Evolutionary conservation across 2,329 filamentous ascomycete genomes (phyloP), one percentile per base, ranked within the genome.

Genomic region (Rutstroemia sp.): DNA sequence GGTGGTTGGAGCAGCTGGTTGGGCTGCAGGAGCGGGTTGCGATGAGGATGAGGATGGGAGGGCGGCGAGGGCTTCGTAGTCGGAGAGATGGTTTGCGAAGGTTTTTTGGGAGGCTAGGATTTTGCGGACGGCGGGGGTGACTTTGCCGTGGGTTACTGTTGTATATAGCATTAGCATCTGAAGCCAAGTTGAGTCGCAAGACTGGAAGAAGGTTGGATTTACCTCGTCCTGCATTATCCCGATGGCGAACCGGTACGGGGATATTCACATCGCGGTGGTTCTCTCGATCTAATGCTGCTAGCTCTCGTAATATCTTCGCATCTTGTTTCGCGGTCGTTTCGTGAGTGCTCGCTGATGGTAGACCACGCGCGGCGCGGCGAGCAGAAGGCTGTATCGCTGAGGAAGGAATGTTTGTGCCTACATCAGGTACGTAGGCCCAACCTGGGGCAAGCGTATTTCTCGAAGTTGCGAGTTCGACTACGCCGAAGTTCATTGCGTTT

Each of bases 351-450:
- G 75, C 74, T 50, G 73, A 75, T 4, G 76, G 76, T 58, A 78
- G 71, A 51, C 72, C 65, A 60, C 87, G 80, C 30, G 30, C 30
- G 19, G 82, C 84, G 66, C 90, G 87, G 60, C 87, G 80, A 76
- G 79, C 81, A 61, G 75, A 72, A 57, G 74, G 77, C 61, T 76
- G 72, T 65, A 64, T 77, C 52, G 76, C 69, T 51, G 75, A 70
- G 63, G 79, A 78, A 9, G 82, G 77, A 12, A 80, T 78, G 55
- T 82, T 78, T 56, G 80, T 78, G 71, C 79, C 69, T 16, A 48
- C 14, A 68, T 96, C 89, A 30, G 91, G 85, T 1, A 96, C 89
- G 70, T 96, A 96, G 12, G 90, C 90, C 87, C 91, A 97, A 67
- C 92, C 92, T 1, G 92, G 91, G 1, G 89, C 88, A 46, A 80